Evolutionary conservation across 345 rosid genomes (phyloP), one percentile per base, ranked within the genome.

Genomic region (Hibiscus trionum): DNA sequence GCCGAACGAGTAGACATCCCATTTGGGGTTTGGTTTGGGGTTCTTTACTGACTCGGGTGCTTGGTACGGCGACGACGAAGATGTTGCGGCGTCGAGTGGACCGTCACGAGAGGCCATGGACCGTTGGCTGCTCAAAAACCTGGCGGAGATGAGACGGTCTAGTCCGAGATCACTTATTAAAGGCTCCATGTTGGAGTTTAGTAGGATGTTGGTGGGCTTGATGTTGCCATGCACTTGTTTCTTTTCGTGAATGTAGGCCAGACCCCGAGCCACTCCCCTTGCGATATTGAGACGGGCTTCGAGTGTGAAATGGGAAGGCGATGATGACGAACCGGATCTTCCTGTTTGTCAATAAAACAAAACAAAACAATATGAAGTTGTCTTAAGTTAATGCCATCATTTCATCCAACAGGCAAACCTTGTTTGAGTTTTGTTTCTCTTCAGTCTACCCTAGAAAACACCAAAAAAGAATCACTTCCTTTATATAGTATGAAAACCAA

Each of bases 1-100:
- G 0, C 97, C 99, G 0, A 86, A 92, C 0, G 99, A 87, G 72
- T 84, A 95, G 50, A 91, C 96, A 17, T 95, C 99, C 96, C 96
- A 89, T 72, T 87, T 91, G 21, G 87, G 70, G 82, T 74, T 87
- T 19, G 97, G 88, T 77, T 87, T 88, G 52, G 80, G 77, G 63
- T 72, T 81, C 70, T 81, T 82, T 4, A 85, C 52, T 5, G 90
- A 84, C 86, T 94, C 99, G 0, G 99, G 99, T 3, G 99, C 88
- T 63, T 86, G 92, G 67, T 91, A 89, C 0, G 86, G 82, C 0
- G 62, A 44, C 0, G 26, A 16, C 80, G 82, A 2, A 74, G 71
- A 19, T 53, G 65, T 61, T 12, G 72, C 35, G 21, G 46, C 71
- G 29, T 73, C 71, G 4, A 79, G 75, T 61, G 29, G 69, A 33